These are phyloP conservation scores for Nyssa sinensis DNA, from an alignment of 148 eudicot genomes.

Conservation along the genomic window DNA sequence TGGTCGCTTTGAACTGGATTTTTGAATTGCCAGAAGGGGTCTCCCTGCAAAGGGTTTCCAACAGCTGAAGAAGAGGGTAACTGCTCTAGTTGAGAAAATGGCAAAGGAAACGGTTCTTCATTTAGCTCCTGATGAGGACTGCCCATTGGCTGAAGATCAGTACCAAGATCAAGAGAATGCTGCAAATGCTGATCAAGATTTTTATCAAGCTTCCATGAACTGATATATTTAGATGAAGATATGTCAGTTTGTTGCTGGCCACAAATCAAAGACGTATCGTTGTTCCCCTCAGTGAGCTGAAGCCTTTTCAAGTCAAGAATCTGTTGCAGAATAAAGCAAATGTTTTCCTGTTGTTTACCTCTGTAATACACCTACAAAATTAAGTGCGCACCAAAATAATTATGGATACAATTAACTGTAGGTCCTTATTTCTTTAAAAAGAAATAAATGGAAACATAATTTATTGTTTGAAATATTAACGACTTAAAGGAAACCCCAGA, in stretches of 20 bases:
- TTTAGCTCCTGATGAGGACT: slow-evolving; percentile 19
- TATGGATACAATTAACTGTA: no score
- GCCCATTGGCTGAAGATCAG: slow-evolving; percentile 26
- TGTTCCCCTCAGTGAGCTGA: slow-evolving; percentile 43
- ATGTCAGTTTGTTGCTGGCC: slow-evolving; percentile 26
- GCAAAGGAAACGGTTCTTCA: slow-evolving; percentile 32
- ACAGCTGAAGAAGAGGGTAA: slow-evolving; percentile 9
- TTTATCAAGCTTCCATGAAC: slow-evolving; percentile 25
- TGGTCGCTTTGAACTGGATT: slow-evolving; percentile 39
- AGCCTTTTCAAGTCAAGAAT: slow-evolving; percentile 56
- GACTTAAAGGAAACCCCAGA: background rate
- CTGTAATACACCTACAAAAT: slow-evolving; percentile 25
- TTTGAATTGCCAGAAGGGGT: slow-evolving; percentile 54
- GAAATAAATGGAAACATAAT: no score
- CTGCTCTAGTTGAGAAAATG: slow-evolving; percentile 48
- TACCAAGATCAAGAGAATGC: slow-evolving; percentile 17
- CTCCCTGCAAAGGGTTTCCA: slow-evolving; percentile 34
- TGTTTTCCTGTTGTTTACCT: slow-evolving; percentile 28
- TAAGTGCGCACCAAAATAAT: background rate
- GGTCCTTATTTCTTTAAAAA: no score
- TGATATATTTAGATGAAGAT: slow-evolving; percentile 21
- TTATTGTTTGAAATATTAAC: no score
- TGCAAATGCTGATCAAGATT: slow-evolving; percentile 19
- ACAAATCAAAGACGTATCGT: slow-evolving; percentile 22
- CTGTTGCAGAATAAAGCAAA: slow-evolving; percentile 54